phyloP scores from a whole-genome alignment of 371 early-diverging fungal species.

The Mortierella sp. region DNA sequence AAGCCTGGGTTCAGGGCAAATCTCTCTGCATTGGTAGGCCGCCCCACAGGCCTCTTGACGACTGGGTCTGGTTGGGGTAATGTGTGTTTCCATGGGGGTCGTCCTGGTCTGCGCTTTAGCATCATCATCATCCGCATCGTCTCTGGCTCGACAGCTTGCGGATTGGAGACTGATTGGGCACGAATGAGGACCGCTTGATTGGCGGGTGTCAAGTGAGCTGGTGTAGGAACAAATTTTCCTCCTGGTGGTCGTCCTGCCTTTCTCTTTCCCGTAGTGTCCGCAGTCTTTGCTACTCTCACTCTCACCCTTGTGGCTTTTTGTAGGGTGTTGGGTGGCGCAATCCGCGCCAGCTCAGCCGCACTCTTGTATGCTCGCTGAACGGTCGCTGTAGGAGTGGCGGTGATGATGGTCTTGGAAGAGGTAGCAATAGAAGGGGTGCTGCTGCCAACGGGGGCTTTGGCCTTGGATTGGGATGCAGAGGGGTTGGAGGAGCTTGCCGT shows the following conservation, averaged over 20 bases:
- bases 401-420: not conserved
- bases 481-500: not conserved
- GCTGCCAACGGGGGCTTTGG: not conserved
- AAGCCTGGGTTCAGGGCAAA: slow-evolving; percentile 17
- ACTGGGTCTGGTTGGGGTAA: slow-evolving; percentile 6
- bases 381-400: not conserved
- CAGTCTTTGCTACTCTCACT: not conserved
- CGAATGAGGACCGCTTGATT: slow-evolving; percentile 18
- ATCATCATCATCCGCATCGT: slow-evolving; percentile 1
- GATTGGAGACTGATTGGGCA: slow-evolving; percentile 6
- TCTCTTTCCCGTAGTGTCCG: not conserved
- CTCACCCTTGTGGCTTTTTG: not conserved
- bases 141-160: not conserved
- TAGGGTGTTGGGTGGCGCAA: not conserved
- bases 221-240: slow-evolving; percentile 6
- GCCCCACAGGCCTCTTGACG: slow-evolving; percentile 23
- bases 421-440: not conserved
- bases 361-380: slow-evolving; percentile 4
- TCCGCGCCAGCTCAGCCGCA: slow-evolving; percentile 9
- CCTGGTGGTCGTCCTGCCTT: slow-evolving; percentile 16
- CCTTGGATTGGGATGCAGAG: not conserved
- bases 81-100: slow-evolving; percentile 22
- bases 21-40: slow-evolving; percentile 25
- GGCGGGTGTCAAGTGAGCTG: slow-evolving; percentile 14
- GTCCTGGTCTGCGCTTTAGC: slow-evolving; percentile 27